Evolutionary conservation across 768 basidiomycete species (phyloP).

Genomic region (Tylopilus vinaceipallidus): DNA sequence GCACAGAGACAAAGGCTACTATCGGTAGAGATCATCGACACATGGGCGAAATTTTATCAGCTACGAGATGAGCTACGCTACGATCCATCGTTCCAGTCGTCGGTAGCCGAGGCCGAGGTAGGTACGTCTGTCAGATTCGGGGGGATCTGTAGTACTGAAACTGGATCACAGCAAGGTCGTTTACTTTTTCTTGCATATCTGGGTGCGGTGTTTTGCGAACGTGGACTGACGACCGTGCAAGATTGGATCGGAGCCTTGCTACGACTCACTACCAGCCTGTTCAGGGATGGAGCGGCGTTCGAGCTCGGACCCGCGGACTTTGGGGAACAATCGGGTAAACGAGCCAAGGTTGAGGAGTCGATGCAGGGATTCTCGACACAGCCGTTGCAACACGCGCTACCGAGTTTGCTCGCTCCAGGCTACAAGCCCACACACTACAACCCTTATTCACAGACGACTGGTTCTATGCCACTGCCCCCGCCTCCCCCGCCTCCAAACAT

Average conservation of each 20-base stretch:
- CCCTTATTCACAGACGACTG: constrained; percentile 21
- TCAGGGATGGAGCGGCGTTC: constrained; percentile 11
- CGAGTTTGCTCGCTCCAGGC: constrained; percentile 9
- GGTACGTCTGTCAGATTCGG: constrained; percentile 16
- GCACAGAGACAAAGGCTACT: constrained; percentile 26
- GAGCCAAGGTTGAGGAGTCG: constrained; percentile 29
- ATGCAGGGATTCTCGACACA: constrained; percentile 32
- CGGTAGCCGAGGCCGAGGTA: constrained; percentile 37
- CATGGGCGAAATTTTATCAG: constrained; percentile 39
- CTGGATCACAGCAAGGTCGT: constrained; percentile 47
- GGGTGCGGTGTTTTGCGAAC: constrained; percentile 58
- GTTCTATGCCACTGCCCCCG: constrained; percentile 13
- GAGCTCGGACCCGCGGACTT: constrained; percentile 26
- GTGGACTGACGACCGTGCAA: constrained; percentile 49
- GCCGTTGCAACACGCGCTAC: constrained; percentile 21
- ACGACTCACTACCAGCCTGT: constrained; percentile 22
- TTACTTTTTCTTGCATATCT: constrained; percentile 65
- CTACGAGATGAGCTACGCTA: constrained; percentile 35
- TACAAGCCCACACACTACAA: constrained; percentile 31
- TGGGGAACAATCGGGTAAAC: constrained; percentile 29
- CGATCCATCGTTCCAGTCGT: constrained; percentile 28
- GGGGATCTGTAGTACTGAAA: constrained; percentile 16
- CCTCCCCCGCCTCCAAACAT: constrained; percentile 28
- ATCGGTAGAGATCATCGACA: constrained; percentile 32
- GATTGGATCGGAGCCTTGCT: constrained; percentile 54